Base-by-base conservation (phyloP, 2,329 filamentous ascomycete genomes). In the Ciborinia camelliae region DNA sequence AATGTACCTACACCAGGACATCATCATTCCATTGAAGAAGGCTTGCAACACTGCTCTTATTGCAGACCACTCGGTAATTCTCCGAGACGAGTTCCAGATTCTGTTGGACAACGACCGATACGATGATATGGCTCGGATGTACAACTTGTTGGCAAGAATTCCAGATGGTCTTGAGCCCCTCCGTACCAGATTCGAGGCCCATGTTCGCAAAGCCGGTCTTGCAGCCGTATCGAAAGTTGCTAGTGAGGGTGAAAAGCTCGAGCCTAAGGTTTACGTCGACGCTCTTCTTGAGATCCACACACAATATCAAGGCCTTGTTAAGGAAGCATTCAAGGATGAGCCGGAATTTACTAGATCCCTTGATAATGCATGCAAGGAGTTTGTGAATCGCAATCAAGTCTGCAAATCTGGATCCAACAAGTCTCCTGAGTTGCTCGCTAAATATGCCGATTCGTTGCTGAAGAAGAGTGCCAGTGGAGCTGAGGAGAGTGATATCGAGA, bases 191-290 rank as follows among this genome's bases (percentile, higher is more conserved):
- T 99, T 99, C 74, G 95, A 99, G 79, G 88, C 87, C 1, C 95
- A 99, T 73, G 95, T 99, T 28, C 84, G 93, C 47, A 95, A 93
- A 73, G 93, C 93, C 45, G 95, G 95, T 68, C 81, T 96, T 67
- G 85, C 88, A 45, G 94, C 95, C 0, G 91, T 98, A 23, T 88
- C 95, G 72, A 98, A 97, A 81, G 89, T 98, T 54, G 89, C 93
- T 8, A 86, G 90, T 0, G 91, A 95, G 68, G 90, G 90, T 28
- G 94, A 98, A 68, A 92, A 88, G 76, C 84, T 98, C 53, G 95
- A 99, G 75, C 95, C 95, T 10, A 98, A 97, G 81, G 87, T 96
- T 58, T 99, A 99, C 74, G 93, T 99, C 53, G 93, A 98, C 76
- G 92, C 95, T 35, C 82, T 99, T 28, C 86, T 99, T 30, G 93